phyloP scores from a whole-genome alignment of 495 filamentous ascomycete genomes.

The Penicillium waksmanii region DNA sequence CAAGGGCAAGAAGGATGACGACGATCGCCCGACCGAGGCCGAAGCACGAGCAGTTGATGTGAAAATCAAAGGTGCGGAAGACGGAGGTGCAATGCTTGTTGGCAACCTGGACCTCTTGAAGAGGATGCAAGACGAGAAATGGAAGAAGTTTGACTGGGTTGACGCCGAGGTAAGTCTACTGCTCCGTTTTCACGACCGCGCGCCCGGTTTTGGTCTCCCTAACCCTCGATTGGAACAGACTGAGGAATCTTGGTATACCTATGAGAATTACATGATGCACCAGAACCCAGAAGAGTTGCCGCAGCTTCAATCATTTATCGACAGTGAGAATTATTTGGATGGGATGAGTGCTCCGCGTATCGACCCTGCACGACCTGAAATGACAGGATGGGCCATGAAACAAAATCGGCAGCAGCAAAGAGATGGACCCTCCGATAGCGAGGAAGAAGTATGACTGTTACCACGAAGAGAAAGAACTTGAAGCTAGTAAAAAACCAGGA shows the following conservation, averaged over 20 bases:
- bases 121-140: constrained; percentile 68
- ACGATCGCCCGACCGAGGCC: constrained; percentile 46
- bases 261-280: constrained; percentile 63
- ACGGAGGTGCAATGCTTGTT: constrained; percentile 53
- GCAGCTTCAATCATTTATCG: constrained; percentile 56
- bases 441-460: constrained; percentile 19
- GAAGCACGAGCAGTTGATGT: constrained; percentile 70
- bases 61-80: constrained; percentile 65
- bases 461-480: too few relatives aligned
- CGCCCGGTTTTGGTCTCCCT: constrained; percentile 13
- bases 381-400: constrained; percentile 57
- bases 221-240: constrained; percentile 40
- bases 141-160: constrained; percentile 65
- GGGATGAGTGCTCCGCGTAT: constrained; percentile 64
- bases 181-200: neutral
- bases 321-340: constrained; percentile 64
- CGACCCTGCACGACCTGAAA: constrained; percentile 52
- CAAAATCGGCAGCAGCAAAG: constrained; percentile 48
- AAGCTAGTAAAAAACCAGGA: too few relatives aligned
- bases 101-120: constrained; percentile 60
- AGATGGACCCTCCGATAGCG: constrained; percentile 24
- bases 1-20: constrained; percentile 50
- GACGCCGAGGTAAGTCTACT: constrained; percentile 63
- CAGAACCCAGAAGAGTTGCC: constrained; percentile 51
- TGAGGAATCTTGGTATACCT: constrained; percentile 63